phyloP scores from a whole-genome alignment of 345 rosid genomes.

The Heritiera littoralis region DNA sequence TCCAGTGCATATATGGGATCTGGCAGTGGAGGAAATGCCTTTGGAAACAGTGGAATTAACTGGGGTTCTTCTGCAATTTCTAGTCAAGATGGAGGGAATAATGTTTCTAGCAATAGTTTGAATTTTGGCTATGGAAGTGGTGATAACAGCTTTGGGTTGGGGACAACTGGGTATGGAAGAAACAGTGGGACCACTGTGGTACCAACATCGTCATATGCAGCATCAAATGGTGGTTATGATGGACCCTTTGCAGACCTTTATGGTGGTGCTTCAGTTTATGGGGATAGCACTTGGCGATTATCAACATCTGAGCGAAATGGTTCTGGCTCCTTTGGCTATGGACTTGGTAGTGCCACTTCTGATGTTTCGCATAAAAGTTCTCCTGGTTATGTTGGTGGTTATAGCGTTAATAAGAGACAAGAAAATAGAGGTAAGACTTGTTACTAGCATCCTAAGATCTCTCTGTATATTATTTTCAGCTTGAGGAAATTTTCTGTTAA shows the following conservation, averaged over 20 bases:
- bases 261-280: constrained; percentile 53
- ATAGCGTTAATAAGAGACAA: constrained; percentile 69
- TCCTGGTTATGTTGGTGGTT: constrained; percentile 70
- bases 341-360: constrained; percentile 45
- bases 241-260: constrained; percentile 53
- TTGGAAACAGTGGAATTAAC: constrained; percentile 45
- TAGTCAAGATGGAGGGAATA: constrained; percentile 55
- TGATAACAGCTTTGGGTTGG: constrained; percentile 51
- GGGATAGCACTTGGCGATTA: constrained; percentile 60
- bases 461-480: background rate
- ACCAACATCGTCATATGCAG: constrained; percentile 46
- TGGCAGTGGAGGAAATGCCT: constrained; percentile 53
- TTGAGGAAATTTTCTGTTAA: constrained; percentile 3
- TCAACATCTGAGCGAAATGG: constrained; percentile 52
- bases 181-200: constrained; percentile 45
- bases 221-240: constrained; percentile 58
- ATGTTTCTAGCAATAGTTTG: constrained; percentile 38
- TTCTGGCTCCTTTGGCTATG: constrained; percentile 55
- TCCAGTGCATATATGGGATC: constrained; percentile 52
- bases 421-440: constrained; percentile 63
- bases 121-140: constrained; percentile 61
- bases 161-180: constrained; percentile 54
- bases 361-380: constrained; percentile 56
- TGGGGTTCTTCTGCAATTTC: constrained; percentile 59
- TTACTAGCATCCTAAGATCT: constrained; percentile 10